These are phyloP conservation scores for Skeletonema marinoi DNA, from an alignment of 108 stramenopile genomes.

Conservation along the genomic window DNA sequence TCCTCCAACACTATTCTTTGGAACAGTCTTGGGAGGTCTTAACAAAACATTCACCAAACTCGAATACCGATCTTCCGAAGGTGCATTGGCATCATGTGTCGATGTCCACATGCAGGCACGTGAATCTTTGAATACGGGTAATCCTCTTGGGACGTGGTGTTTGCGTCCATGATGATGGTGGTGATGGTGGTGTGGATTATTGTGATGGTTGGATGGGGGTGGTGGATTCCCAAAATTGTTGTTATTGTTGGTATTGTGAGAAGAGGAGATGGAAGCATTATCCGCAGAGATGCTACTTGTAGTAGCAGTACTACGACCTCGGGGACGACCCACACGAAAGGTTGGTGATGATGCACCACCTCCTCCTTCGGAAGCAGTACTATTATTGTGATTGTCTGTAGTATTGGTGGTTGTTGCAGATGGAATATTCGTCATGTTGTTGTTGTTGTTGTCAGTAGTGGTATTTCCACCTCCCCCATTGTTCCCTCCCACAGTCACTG, in stretches of 20 bases:
- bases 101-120: constrained; percentile 77
- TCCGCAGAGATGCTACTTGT: not conserved
- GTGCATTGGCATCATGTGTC: constrained; percentile 79
- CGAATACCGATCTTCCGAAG: constrained; percentile 79
- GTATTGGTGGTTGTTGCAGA: not conserved
- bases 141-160: constrained; percentile 52
- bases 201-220: not conserved
- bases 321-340: not conserved
- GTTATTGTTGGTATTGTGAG: not conserved
- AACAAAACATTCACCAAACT: constrained; percentile 79
- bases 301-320: not conserved
- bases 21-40: constrained; percentile 33
- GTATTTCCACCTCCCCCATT: too few relatives aligned
- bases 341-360: not conserved
- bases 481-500: not conserved
- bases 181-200: not conserved
- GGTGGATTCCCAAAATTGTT: not conserved
- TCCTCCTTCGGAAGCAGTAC: too few relatives aligned
- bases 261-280: not conserved
- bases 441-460: too few relatives aligned
- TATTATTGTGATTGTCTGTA: not conserved
- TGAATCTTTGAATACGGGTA: constrained; percentile 72
- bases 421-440: not conserved
- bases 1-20: not conserved
- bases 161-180: constrained; percentile 8